Base-by-base conservation (phyloP, 352 stramenopile species). In the Blastocystis sp. region DNA sequence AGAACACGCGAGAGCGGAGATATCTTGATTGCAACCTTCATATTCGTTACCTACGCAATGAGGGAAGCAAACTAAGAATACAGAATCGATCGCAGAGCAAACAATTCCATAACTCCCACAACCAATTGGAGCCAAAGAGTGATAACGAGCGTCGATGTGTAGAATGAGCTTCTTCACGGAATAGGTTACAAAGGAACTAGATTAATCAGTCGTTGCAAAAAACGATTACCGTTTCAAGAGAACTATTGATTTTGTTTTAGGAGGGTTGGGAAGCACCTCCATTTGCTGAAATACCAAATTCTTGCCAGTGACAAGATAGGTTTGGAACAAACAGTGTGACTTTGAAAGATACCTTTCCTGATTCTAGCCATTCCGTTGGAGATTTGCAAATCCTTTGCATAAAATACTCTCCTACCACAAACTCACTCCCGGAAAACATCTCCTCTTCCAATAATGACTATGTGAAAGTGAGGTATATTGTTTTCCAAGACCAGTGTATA, bases 21-120 rank as follows among this genome's bases (percentile, higher is more conserved):
- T 39, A 84, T 64, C 53, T 84, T 84, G 73, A 84, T 84, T 29
- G 73, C 73, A 8, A 84, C 73, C 29, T 34, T 43, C 29, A 20
- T 66, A n/a, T 66, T 64, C 2, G 73, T 84, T 11, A 84, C 73
- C 73, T 84, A 23, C 11, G 56, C n/a, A 47, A 53, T 9, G 68
- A 15, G 29, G 11, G 8, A 47, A 34, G 0, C 15, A 4, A 15
- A 26, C 55, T 6, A 18, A 18, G 5, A 20, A 43, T 34, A 84
- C 73, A 23, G 73, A 41, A 84, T 84, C 73, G 34, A 84, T 11
- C 0, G 73, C 73, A 43, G 47, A 66, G 55, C 47, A 84, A 6
- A 84, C 73, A 43, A 84, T 84, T 50, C 73, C 73, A 47, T 84
- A 84, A 54, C 53, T 84, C 20, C 73, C 73, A 43, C 54, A 66